Conservation (phyloP, 1,284 basidiomycete species). For the Rhodotorula sp. region DNA sequence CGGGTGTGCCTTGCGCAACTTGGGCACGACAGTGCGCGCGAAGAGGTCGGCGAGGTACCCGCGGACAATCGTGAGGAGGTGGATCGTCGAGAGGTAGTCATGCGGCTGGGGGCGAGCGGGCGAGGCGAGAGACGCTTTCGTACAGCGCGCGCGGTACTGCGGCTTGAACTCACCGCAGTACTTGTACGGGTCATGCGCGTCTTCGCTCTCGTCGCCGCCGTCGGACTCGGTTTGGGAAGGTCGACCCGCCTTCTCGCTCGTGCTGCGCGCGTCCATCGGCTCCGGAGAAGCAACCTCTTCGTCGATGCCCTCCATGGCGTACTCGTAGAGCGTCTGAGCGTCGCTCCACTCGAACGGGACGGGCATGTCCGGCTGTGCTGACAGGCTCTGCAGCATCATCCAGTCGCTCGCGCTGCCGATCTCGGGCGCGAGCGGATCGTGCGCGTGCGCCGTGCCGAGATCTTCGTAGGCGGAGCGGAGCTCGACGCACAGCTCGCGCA, state of each 20-base stretch:
- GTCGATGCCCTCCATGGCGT: slow-evolving; percentile 11
- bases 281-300: not conserved
- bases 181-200: not conserved
- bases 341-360: slow-evolving; percentile 21
- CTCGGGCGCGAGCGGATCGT: slow-evolving; percentile 2
- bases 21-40: slow-evolving; percentile 8
- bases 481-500: slow-evolving; percentile 13
- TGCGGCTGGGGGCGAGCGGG: not conserved
- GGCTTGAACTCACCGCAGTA: slow-evolving; percentile 22
- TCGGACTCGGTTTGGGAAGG: slow-evolving; percentile 7
- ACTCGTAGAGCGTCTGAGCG: slow-evolving; percentile 16
- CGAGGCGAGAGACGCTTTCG: not conserved
- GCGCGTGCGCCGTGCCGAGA: slow-evolving; percentile 1
- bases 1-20: slow-evolving; percentile 3
- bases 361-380: slow-evolving; percentile 13
- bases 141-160: not conserved
- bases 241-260: not conserved
- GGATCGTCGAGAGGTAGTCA: slow-evolving; percentile 33
- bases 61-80: slow-evolving; percentile 28
- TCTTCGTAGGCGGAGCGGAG: slow-evolving; percentile 39
- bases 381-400: slow-evolving; percentile 13
- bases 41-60: slow-evolving; percentile 31
- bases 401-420: slow-evolving; percentile 17
- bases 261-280: no score
- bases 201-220: not conserved